phyloP scores from a whole-genome alignment of 176 grass and related monocot species.

The Eragrostis nindensis region DNA sequence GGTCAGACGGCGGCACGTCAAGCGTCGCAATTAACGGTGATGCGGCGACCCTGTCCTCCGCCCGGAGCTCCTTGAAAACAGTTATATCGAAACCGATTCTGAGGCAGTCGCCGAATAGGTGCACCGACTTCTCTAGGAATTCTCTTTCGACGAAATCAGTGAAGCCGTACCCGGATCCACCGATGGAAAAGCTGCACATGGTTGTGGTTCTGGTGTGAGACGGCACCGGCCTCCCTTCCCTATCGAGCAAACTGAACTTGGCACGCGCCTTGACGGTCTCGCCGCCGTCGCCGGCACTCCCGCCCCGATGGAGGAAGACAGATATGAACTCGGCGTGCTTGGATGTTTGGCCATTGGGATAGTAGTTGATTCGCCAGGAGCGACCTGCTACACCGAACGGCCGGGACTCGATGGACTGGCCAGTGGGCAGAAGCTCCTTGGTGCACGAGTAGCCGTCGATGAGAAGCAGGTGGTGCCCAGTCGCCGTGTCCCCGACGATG shows the following conservation, averaged over 20 bases:
- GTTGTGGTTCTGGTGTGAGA: background rate
- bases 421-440: background rate
- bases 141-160: background rate
- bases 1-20: constrained; percentile 14
- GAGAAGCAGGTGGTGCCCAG: background rate
- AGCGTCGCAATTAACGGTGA: background rate
- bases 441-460: background rate
- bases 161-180: no score
- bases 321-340: background rate
- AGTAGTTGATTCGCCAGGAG: background rate
- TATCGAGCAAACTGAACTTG: constrained; percentile 30
- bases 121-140: constrained; percentile 24
- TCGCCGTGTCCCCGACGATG: background rate
- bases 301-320: no score
- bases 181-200: background rate
- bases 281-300: background rate
- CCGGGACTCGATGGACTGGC: background rate
- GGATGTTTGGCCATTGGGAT: background rate
- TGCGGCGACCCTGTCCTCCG: background rate
- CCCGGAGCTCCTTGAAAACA: background rate
- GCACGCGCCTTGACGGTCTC: background rate
- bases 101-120: constrained; percentile 23
- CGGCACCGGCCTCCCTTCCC: background rate
- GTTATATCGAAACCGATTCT: constrained; percentile 16
- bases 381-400: background rate